Evolutionary conservation across 2,329 filamentous ascomycete genomes (phyloP).

Genomic region (Monilinia polystroma): DNA sequence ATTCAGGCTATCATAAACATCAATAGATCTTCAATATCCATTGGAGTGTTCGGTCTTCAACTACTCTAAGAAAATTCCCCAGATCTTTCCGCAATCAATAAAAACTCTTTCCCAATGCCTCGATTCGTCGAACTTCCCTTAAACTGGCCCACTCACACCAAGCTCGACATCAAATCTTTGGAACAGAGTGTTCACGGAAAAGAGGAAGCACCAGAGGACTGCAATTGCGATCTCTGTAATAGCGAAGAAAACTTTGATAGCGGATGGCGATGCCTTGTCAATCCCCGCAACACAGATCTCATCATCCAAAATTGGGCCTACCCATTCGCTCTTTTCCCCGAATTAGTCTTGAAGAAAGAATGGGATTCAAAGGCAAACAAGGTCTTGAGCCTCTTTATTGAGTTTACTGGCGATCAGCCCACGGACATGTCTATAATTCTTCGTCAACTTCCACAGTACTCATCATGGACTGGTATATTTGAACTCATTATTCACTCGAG

Average conservation of each 20-base stretch:
- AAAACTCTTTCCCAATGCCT: neutral
- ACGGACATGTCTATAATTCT: neutral
- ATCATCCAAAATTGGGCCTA: neutral
- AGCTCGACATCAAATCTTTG: neutral
- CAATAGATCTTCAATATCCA: neutral
- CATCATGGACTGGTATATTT: neutral
- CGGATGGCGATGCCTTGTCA: neutral
- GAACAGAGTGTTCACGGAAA: neutral
- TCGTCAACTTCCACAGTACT: neutral
- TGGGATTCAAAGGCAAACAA: neutral
- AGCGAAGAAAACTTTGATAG: neutral
- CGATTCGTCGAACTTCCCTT: neutral
- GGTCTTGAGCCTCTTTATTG: neutral
- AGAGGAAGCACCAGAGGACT: neutral
- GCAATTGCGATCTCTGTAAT: neutral
- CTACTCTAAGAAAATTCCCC: neutral
- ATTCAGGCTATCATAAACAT: no score
- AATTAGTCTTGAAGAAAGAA: neutral
- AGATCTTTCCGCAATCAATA: neutral
- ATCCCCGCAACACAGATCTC: neutral
- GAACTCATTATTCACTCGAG: neutral
- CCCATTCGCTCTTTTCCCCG: neutral
- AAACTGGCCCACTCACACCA: neutral
- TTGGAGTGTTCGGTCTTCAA: neutral
- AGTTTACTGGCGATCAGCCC: neutral